These are phyloP conservation scores for Aspergillus incahuasiensis DNA, from an alignment of 495 filamentous ascomycete species.

Conservation along the genomic window DNA sequence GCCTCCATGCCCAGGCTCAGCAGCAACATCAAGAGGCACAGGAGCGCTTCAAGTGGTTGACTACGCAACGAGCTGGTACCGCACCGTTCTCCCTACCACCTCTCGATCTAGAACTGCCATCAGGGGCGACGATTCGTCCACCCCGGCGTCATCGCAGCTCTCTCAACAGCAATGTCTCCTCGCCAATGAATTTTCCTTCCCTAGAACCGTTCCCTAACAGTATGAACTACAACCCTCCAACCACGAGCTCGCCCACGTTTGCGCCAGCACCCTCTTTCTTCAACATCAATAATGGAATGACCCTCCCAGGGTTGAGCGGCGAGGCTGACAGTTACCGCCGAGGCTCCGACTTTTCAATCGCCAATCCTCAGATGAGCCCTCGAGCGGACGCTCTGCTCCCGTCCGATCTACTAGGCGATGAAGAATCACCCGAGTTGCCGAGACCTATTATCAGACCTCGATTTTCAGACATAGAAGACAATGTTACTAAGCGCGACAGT, in stretches of 20 bases:
- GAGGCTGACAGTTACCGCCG: conserved; percentile 36
- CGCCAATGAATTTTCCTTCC: conserved; percentile 39
- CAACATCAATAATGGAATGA: conserved; percentile 57
- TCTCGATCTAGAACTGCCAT: conserved; percentile 40
- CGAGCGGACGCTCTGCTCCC: conserved; percentile 73
- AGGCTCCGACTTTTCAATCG: conserved; percentile 47
- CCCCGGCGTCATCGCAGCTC: conserved; percentile 48
- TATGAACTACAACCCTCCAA: conserved; percentile 40
- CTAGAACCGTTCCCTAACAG: conserved; percentile 35
- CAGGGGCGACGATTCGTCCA: conserved; percentile 40
- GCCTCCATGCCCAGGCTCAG: conserved; percentile 44
- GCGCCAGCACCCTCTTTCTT: conserved; percentile 48
- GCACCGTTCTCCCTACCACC: conserved; percentile 41
- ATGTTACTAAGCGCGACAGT: conserved; percentile 30
- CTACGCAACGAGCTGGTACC: conserved; percentile 38
- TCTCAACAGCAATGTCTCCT: conserved; percentile 45
- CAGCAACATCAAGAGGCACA: conserved; percentile 51
- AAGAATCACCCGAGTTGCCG: conserved; percentile 58
- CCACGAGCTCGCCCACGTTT: conserved; percentile 49
- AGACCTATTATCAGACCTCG: conserved; percentile 34
- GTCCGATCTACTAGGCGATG: conserved; percentile 73
- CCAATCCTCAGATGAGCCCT: conserved; percentile 72
- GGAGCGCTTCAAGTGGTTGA: conserved; percentile 48
- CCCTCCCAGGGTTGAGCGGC: conserved; percentile 36
- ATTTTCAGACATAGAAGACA: conserved; percentile 35